Base-by-base conservation (phyloP, 352 stramenopile species). In the Hyaloperonospora brassicae region DNA sequence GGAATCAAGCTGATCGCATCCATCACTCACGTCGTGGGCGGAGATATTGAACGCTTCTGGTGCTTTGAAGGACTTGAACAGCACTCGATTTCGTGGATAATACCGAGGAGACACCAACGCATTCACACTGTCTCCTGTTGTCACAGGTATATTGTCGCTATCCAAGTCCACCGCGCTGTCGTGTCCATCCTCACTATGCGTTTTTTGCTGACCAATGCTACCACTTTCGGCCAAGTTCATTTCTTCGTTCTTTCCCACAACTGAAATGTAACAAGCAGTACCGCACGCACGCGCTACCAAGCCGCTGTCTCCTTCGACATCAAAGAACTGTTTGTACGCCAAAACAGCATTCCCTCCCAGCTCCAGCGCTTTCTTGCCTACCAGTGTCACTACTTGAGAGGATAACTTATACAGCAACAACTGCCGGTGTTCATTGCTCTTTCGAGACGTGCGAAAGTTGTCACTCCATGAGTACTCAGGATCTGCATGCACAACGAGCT, bases 401-500 rank as follows among this genome's bases (percentile, higher is more conserved):
- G 84, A 95, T 40, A 96, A 68, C 47, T 98, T 95, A 68, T 98
- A 98, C 50, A 99, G 70, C 14, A 98, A 61, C 49, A 96, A 61
- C 44, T 99, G 96, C 1, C 96, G 78, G 42, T 96, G 90, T 65
- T 99, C 96, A 67, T 99, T 98, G 71, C 89, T 98, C 35, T 86
- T 87, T 10, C 90, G 65, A 3, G 91, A 87, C 50, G 77, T 86
- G 56, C 87, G 79, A 71, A 98, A 97, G 76, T 95, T 90, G 81
- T 98, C 90, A 49, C 88, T 92, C 89, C 93, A 98, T 58, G 97
- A 95, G 71, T 98, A 99, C 70, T 99, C 96, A 7, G 95, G 96
- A 73, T 99, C 97, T 21, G 97, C 94, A 30, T 98, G 95, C 39
- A 99, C 96, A 6, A 99, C 91, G 1, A 99, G 82, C 59, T 95